Evolutionary conservation across 495 filamentous ascomycete genomes (phyloP).

Genomic region (Talaromyces proteolyticus): DNA sequence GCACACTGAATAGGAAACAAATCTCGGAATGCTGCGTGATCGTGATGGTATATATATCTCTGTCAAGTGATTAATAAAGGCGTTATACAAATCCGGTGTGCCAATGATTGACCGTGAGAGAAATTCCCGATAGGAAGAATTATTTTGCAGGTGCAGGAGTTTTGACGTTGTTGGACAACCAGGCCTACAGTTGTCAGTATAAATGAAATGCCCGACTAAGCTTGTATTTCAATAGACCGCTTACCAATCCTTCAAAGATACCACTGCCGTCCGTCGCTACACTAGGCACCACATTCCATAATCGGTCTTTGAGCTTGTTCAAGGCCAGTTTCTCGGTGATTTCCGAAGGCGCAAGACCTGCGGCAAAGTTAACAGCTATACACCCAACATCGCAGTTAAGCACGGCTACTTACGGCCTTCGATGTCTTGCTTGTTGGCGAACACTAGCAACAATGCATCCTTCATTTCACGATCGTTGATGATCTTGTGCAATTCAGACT

Average conservation of each 20-base stretch:
- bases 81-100: constrained; percentile 1
- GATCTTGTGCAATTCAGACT: constrained; percentile 85
- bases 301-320: constrained; percentile 79
- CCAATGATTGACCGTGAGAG: too few relatives aligned
- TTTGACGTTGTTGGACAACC: constrained; percentile 94
- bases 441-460: constrained; percentile 86
- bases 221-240: constrained; percentile 16
- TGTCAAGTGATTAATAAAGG: background rate
- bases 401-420: constrained; percentile 57
- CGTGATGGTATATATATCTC: background rate
- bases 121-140: too few relatives aligned
- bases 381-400: background rate
- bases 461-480: constrained; percentile 98
- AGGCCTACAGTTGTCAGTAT: constrained; percentile 46
- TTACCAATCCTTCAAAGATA: constrained; percentile 85
- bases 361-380: constrained; percentile 9
- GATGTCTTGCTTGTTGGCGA: constrained; percentile 98
- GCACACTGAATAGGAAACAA: constrained; percentile 2
- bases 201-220: background rate
- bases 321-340: constrained; percentile 82
- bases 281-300: constrained; percentile 95
- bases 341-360: constrained; percentile 83
- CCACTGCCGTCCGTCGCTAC: constrained; percentile 92
- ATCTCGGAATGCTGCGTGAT: constrained; percentile 8
- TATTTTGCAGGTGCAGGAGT: constrained; percentile 48